Percentiles rank a stretch among this genome's conserved stretches.
Conservation (phyloP, 2,329 filamentous ascomycete genomes). For the Sporothrix luriei region DNA sequence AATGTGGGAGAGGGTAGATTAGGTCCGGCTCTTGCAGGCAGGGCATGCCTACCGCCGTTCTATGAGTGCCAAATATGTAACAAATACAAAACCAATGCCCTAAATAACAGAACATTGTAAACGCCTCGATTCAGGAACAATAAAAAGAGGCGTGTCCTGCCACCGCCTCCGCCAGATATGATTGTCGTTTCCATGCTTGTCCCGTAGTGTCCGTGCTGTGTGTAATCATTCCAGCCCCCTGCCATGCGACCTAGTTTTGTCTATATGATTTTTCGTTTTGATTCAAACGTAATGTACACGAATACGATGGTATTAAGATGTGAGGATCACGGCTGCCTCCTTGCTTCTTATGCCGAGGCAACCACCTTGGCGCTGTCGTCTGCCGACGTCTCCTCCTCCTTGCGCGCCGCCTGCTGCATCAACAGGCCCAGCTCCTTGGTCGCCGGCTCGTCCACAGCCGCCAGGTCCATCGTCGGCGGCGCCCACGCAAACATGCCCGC, state of each 20-base stretch:
- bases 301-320: not conserved
- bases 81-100: not conserved
- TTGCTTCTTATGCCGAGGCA: not conserved
- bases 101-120: not conserved
- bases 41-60: not conserved
- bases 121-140: not conserved
- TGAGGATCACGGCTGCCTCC: too few species aligned
- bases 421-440: conserved; percentile 45
- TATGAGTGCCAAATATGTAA: conserved; percentile 7
- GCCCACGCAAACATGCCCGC: conserved; percentile 50
- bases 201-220: not conserved
- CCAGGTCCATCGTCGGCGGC: conserved; percentile 44
- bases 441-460: conserved; percentile 48
- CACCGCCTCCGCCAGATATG: not conserved
- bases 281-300: conserved; percentile 19
- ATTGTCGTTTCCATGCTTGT: not conserved
- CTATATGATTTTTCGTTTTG: not conserved
- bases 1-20: conserved; percentile 65
- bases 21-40: not conserved
- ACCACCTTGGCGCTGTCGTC: conserved; percentile 8
- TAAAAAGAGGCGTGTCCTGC: not conserved
- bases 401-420: conserved; percentile 35
- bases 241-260: not conserved
- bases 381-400: not conserved
- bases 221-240: not conserved